Conservation (phyloP, 2,329 filamentous ascomycete genomes). For the Epichloe amarillans region DNA sequence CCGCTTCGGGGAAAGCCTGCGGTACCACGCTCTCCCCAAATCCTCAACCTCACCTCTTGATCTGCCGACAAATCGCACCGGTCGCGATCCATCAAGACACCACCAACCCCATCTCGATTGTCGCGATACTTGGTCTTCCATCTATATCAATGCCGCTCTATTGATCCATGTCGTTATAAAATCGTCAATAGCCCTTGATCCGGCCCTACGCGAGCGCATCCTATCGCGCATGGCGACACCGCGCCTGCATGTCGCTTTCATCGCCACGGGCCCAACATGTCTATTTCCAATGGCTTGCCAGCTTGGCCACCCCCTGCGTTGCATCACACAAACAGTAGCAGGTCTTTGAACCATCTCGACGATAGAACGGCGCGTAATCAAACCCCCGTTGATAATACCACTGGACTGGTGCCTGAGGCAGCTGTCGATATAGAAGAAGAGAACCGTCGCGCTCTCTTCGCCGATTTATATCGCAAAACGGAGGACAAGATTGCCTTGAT, state of each 20-base stretch:
- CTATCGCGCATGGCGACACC: conserved; percentile 42
- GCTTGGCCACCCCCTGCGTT: conserved; percentile 50
- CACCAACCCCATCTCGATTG: conserved; percentile 27
- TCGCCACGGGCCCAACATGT: conserved; percentile 45
- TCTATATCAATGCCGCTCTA: conserved; percentile 40
- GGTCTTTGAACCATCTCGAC: conserved; percentile 45
- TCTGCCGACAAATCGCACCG: conserved; percentile 35
- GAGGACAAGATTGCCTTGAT: conserved; percentile 66
- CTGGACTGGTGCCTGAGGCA: conserved; percentile 47
- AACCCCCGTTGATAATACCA: conserved; percentile 36
- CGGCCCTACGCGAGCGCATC: conserved; percentile 38
- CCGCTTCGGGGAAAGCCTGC: conserved; percentile 24
- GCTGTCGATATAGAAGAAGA: conserved; percentile 51
- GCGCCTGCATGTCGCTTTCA: conserved; percentile 33
- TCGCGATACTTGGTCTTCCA: conserved; percentile 28
- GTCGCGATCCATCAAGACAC: conserved; percentile 38
- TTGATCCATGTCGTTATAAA: conserved; percentile 37
- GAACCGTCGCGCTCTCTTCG: conserved; percentile 59
- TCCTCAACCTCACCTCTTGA: conserved; percentile 43
- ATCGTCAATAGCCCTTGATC: conserved; percentile 30
- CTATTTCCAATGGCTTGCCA: conserved; percentile 52
- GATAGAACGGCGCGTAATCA: conserved; percentile 41
- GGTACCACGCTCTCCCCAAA: conserved; percentile 27
- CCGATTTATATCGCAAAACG: conserved; percentile 61
- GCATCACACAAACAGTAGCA: conserved; percentile 32